Percentiles rank a stretch among this genome's conserved stretches.
phyloP scores from a whole-genome alignment of 2,329 filamentous ascomycete genomes.

The Clarireedia monteithiana region DNA sequence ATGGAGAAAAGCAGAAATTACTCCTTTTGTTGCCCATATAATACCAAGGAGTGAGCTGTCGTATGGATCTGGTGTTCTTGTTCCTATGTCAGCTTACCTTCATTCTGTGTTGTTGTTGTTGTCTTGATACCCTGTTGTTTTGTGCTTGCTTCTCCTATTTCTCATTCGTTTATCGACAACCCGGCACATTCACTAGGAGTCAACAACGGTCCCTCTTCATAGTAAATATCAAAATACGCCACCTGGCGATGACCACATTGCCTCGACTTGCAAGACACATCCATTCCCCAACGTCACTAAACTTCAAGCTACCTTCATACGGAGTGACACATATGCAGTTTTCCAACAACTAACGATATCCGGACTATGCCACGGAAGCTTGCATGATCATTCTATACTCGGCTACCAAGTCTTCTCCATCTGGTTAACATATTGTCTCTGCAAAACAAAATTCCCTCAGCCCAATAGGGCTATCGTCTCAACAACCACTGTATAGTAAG shows the following conservation, averaged over 20 bases:
- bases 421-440: slow-evolving; percentile 1
- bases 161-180: neutral
- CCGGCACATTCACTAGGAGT: neutral
- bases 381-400: slow-evolving; percentile 3
- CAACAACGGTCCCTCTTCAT: neutral
- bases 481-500: neutral
- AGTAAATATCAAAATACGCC: neutral
- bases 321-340: neutral
- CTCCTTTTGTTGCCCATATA: neutral
- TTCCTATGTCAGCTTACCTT: neutral
- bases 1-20: neutral
- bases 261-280: too few relatives aligned
- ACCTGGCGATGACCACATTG: neutral
- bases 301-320: too few relatives aligned
- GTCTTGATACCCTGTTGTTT: neutral
- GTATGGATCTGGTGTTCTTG: neutral
- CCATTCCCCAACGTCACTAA: too few relatives aligned
- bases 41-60: neutral
- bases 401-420: slow-evolving; percentile 1
- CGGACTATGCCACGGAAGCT: slow-evolving; percentile 3
- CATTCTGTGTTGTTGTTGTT: neutral
- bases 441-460: neutral
- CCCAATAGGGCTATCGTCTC: neutral
- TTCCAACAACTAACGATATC: neutral
- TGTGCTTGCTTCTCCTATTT: neutral